Evolutionary conservation across 257 asterid species (phyloP).

Genomic region (Solanum ahanhuiri): DNA sequence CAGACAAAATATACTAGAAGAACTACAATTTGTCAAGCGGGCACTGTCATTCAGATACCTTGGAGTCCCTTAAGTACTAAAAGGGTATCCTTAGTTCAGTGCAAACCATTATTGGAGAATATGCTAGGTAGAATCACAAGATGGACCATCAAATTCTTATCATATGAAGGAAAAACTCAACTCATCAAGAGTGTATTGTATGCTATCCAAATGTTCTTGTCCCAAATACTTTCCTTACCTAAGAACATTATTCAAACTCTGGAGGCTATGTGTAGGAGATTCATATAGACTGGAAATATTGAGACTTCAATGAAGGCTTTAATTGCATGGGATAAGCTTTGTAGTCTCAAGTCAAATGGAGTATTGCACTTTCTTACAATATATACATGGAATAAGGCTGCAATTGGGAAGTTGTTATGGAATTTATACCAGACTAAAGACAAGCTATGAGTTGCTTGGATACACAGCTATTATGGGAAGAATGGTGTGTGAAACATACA

Average conservation of each 20-base stretch:
- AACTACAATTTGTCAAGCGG: no score
- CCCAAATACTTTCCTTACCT: not conserved
- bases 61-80: not conserved
- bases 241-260: not conserved
- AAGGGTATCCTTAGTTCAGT: not conserved
- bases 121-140: not conserved
- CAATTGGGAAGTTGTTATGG: not conserved
- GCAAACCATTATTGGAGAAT: not conserved
- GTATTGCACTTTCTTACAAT: not conserved
- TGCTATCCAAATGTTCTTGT: not conserved
- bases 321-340: not conserved
- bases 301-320: not conserved
- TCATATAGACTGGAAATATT: not conserved
- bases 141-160: not conserved
- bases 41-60: not conserved
- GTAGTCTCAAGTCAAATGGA: not conserved
- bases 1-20: no score
- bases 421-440: not conserved
- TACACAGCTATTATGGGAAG: not conserved
- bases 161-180: not conserved
- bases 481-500: not conserved
- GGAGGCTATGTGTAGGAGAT: not conserved
- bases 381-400: not conserved
- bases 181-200: not conserved
- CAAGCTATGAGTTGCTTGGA: not conserved